Evolutionary conservation across 257 asterid genomes (phyloP).

Genomic region (Cynanchum wilfordii): DNA sequence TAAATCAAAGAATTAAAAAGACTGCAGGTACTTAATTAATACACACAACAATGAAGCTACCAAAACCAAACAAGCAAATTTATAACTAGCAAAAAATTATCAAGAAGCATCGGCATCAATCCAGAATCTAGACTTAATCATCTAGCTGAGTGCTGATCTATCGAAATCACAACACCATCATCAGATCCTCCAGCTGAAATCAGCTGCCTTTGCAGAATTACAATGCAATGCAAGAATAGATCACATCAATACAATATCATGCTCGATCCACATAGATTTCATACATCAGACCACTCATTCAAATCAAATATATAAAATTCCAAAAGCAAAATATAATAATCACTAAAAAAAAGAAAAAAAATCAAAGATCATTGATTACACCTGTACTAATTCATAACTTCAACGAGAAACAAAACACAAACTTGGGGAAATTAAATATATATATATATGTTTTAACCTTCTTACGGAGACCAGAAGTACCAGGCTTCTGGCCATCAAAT

Average conservation of each 20-base stretch:
- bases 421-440: no score
- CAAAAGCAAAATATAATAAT: no score
- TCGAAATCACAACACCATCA: background rate
- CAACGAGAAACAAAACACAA: background rate
- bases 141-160: background rate
- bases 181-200: background rate
- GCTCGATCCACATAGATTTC: background rate
- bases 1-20: background rate
- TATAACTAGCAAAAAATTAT: background rate
- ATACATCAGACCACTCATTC: background rate
- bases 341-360: background rate
- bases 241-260: background rate
- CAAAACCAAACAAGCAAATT: background rate
- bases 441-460: constrained; percentile 38
- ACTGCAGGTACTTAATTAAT: background rate
- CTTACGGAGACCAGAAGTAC: constrained; percentile 93
- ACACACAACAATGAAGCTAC: background rate
- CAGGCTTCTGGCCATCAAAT: constrained; percentile 93
- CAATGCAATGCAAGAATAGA: constrained; percentile 8
- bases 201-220: background rate
- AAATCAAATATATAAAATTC: background rate
- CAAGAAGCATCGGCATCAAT: background rate
- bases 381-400: background rate
- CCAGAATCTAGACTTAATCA: background rate
- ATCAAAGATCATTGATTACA: background rate